Base-by-base conservation (phyloP, 192 early-diverging fungal species). In the Umbelopsis isabellina region DNA sequence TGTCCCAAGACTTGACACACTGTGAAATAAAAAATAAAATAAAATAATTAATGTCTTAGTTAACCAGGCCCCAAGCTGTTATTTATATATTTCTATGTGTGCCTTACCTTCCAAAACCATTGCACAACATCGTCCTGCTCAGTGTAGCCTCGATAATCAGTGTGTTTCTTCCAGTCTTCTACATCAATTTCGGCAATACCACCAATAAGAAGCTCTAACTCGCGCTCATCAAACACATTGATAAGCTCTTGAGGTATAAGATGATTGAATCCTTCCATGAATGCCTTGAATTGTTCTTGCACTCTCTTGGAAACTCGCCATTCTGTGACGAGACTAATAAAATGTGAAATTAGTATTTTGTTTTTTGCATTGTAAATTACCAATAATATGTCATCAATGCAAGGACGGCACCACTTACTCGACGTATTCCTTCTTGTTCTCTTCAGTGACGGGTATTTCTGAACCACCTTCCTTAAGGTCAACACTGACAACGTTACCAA, bases 91-190 rank as follows among this genome's bases (percentile, higher is more conserved):
- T n/a, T 66, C 6, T 13, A 21, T 11, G 6, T 2, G 10, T 41
- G n/a, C 61, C 69, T 37, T 70, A 85, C 85, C 79, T 94, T 90
- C 96, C 96, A 97, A 88, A 97, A 97, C 91, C 91, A 93, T 79
- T 91, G 89, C 70, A 96, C 86, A 9, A 94, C 91, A 70, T 95
- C 92, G 77, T 98, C 96, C 35, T 91, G 90, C 76, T 98, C 95
- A 20, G 90, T 93, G 85, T 95, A 98, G 20, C 94, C 95, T 65
- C 96, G 82, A 75, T 98, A 98, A 82, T 98, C 95, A 2, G 95
- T 98, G 76, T 97, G 85, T 82, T 97, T 98, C 86, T 94, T 94
- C 96, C 96, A 98, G 82, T 98, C 96, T 37, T 96, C 95, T 8
- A 95, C 82, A 80, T 98, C 94, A 68, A 98, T 93, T 67, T 98